A percentile compares a stretch with the other conserved stretches of the same genome.
Conservation (phyloP, 495 filamentous ascomycete genomes). For the Sphaerosporella brunnea region DNA sequence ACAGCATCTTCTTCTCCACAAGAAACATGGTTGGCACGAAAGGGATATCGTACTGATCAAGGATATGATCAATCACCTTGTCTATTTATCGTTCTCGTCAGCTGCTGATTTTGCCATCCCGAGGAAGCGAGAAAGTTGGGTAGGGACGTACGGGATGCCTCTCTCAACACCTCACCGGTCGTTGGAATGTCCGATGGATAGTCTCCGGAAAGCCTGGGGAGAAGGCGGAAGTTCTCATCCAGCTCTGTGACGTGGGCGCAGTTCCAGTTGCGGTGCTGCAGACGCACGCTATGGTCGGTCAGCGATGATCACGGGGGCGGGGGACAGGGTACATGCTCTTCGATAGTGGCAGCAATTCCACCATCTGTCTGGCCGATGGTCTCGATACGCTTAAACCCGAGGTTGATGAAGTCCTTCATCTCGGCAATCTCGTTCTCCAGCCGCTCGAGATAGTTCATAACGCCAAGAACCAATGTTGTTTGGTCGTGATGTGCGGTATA, state of each 20-base stretch:
- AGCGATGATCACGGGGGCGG: background rate
- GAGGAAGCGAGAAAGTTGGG: background rate
- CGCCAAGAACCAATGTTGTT: conserved; percentile 21
- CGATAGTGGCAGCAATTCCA: conserved; percentile 10
- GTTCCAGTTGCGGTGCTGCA: conserved; percentile 19
- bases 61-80: conserved; percentile 15
- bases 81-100: too few species aligned
- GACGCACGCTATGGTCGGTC: conserved; percentile 7
- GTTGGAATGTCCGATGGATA: conserved; percentile 12
- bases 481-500: conserved; percentile 18
- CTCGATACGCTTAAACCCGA: conserved; percentile 15
- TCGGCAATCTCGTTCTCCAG: conserved; percentile 13
- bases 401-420: conserved; percentile 20
- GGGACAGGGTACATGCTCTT: conserved; percentile 7
- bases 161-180: conserved; percentile 12
- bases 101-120: too few species aligned
- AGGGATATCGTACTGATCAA: conserved; percentile 23
- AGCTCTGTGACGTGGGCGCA: conserved; percentile 16
- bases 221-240: conserved; percentile 13
- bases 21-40: conserved; percentile 25
- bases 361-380: conserved; percentile 11
- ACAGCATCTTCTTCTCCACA: conserved; percentile 23
- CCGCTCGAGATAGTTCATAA: conserved; percentile 19
- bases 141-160: conserved; percentile 13
- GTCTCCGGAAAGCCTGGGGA: conserved; percentile 16